These are phyloP conservation scores for Boletus rubescentipes DNA, from an alignment of 768 basidiomycete species.

Conservation along the genomic window DNA sequence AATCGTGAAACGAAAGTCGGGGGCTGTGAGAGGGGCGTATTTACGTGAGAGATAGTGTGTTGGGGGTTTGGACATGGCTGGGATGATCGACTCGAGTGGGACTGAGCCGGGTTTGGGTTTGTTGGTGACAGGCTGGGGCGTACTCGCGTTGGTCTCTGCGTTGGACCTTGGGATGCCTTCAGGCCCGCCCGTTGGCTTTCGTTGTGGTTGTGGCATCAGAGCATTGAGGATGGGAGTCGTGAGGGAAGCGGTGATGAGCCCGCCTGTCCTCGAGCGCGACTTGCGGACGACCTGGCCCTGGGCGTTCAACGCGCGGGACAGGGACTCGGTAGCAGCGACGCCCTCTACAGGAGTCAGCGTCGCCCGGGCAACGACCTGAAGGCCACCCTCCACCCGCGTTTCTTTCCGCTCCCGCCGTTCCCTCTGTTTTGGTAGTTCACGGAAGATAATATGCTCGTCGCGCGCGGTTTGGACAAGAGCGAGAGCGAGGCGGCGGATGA, in stretches of 20 bases:
- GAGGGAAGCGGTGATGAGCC: constrained; percentile 41
- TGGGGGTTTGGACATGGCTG: constrained; percentile 74
- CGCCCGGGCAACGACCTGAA: constrained; percentile 38
- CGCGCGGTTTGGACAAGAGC: constrained; percentile 67
- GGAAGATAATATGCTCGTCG: constrained; percentile 54
- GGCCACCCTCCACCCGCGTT: constrained; percentile 26
- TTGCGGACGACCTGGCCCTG: constrained; percentile 34
- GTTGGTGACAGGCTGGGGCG: constrained; percentile 25
- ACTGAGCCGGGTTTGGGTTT: constrained; percentile 47
- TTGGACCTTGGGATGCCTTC: constrained; percentile 21
- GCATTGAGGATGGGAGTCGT: constrained; percentile 62
- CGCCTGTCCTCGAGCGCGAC: constrained; percentile 36
- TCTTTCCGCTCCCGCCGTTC: constrained; percentile 43
- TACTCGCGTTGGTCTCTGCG: constrained; percentile 10
- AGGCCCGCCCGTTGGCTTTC: constrained; percentile 35
- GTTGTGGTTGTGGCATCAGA: constrained; percentile 52
- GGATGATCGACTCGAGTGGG: constrained; percentile 81
- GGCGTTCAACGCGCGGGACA: constrained; percentile 47
- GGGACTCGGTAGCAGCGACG: constrained; percentile 42
- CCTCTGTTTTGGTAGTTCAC: constrained; percentile 39
- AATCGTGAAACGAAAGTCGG: constrained; percentile 72
- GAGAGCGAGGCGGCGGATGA: constrained; percentile 65
- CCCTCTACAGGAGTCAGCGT: constrained; percentile 44
- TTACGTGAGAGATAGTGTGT: constrained; percentile 78
- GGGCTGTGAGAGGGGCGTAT: constrained; percentile 71